These are phyloP conservation scores for Actinomortierella wolfii DNA, from an alignment of 371 early-diverging fungal species.

Conservation along the genomic window DNA sequence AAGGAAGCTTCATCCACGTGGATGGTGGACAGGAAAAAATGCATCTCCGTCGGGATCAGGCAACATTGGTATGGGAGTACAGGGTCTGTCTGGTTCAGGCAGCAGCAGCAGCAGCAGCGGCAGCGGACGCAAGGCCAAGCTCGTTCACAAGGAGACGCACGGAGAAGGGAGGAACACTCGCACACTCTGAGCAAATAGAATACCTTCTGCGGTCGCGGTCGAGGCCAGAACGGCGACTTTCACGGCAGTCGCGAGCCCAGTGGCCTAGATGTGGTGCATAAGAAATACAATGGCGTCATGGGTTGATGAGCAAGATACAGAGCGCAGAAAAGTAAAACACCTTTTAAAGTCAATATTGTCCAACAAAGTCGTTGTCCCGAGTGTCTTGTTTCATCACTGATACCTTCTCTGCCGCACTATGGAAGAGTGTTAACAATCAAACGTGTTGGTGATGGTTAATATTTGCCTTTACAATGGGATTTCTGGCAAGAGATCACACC, in stretches of 20 bases:
- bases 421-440: not conserved
- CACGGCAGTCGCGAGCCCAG: conserved; percentile 77
- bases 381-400: conserved; percentile 5
- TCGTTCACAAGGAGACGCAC: conserved; percentile 2
- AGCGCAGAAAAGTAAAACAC: not conserved
- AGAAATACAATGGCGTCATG: too few species aligned
- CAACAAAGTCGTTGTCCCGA: not conserved
- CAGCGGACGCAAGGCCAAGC: not conserved
- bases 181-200: conserved; percentile 20
- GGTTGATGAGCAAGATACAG: too few species aligned
- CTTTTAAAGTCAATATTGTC: not conserved
- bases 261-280: too few species aligned
- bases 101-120: too few species aligned
- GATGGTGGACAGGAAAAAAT: not conserved
- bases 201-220: conserved; percentile 47
- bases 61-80: too few species aligned
- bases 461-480: not conserved
- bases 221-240: conserved; percentile 46
- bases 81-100: too few species aligned
- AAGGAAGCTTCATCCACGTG: not conserved
- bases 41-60: not conserved
- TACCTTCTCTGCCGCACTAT: conserved; percentile 69
- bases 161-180: not conserved
- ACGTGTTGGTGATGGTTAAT: not conserved
- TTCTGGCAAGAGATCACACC: not conserved